Evolutionary conservation across 441 rosid species (phyloP).

Genomic region (Theobroma grandiflorum): DNA sequence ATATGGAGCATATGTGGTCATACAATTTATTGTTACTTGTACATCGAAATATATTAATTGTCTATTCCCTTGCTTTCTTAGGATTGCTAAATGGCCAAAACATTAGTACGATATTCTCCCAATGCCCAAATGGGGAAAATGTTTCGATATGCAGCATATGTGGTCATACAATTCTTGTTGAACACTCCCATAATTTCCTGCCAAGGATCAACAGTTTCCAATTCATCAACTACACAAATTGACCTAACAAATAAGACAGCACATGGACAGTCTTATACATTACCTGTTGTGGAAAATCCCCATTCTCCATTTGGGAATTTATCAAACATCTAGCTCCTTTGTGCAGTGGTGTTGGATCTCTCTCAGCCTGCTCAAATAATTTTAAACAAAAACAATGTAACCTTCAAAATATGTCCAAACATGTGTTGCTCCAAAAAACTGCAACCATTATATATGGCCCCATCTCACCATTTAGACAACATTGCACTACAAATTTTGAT

Average conservation of each 20-base stretch:
- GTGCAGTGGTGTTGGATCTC: slow-evolving; percentile 62
- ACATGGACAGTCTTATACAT: neutral
- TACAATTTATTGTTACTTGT: too few relatives aligned
- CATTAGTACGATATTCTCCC: slow-evolving; percentile 47
- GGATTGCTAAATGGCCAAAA: too few relatives aligned
- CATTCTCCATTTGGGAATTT: slow-evolving; percentile 67
- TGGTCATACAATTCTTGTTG: slow-evolving; percentile 55
- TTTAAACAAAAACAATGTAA: neutral
- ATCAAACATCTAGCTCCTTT: slow-evolving; percentile 58
- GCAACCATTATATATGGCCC: neutral
- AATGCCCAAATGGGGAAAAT: slow-evolving; percentile 60
- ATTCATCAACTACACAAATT: too few relatives aligned
- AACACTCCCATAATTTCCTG: slow-evolving; percentile 68
- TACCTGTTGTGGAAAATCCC: slow-evolving; percentile 72
- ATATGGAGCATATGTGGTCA: too few relatives aligned
- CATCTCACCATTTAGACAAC: slow-evolving; percentile 1
- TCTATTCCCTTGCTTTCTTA: too few relatives aligned
- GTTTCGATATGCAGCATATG: slow-evolving; percentile 48
- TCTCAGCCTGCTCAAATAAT: slow-evolving; percentile 51
- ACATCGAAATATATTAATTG: too few relatives aligned
- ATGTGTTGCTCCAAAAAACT: neutral
- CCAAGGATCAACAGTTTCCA: too few relatives aligned
- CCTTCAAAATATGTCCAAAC: neutral
- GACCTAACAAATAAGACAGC: too few relatives aligned
- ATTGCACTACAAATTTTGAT: neutral